These are phyloP conservation scores for Onygenales sp. DNA, from an alignment of 2,329 filamentous ascomycete genomes.

Conservation along the genomic window DNA sequence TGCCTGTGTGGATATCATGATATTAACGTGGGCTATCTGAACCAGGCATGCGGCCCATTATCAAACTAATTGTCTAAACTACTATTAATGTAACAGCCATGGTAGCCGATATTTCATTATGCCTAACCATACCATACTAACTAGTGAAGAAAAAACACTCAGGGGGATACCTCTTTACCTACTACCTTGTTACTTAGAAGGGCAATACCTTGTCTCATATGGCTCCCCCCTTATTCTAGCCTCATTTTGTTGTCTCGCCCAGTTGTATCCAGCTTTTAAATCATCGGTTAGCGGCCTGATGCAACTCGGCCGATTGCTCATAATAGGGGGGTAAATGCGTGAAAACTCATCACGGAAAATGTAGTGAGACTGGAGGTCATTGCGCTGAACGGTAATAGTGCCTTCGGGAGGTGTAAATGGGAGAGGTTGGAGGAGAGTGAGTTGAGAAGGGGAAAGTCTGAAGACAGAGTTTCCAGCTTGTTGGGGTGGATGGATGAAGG, in stretches of 20 bases:
- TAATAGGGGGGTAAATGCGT: background rate
- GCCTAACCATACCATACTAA: too few species aligned
- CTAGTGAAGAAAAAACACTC: too few species aligned
- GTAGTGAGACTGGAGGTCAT: constrained; percentile 1
- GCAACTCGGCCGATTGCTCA: constrained; percentile 1
- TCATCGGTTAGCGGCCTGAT: constrained; percentile 2
- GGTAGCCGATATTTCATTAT: too few species aligned
- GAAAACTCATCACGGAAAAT: constrained; percentile 3
- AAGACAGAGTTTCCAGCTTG: background rate
- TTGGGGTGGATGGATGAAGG: background rate
- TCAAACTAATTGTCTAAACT: too few species aligned
- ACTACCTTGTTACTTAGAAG: background rate
- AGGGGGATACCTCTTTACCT: too few species aligned
- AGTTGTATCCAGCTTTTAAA: background rate
- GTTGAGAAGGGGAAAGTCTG: background rate
- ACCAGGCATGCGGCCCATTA: too few species aligned
- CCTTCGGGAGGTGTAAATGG: background rate
- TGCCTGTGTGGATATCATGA: too few species aligned
- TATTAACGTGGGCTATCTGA: too few species aligned
- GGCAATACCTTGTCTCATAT: constrained; percentile 1
- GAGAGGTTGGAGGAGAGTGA: background rate
- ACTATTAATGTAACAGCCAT: too few species aligned
- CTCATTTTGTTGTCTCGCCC: constrained; percentile 2
- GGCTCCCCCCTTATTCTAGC: background rate
- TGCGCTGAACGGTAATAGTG: constrained; percentile 1